Conservation (phyloP, 306 rosid genomes). For the Quercus cerris region DNA sequence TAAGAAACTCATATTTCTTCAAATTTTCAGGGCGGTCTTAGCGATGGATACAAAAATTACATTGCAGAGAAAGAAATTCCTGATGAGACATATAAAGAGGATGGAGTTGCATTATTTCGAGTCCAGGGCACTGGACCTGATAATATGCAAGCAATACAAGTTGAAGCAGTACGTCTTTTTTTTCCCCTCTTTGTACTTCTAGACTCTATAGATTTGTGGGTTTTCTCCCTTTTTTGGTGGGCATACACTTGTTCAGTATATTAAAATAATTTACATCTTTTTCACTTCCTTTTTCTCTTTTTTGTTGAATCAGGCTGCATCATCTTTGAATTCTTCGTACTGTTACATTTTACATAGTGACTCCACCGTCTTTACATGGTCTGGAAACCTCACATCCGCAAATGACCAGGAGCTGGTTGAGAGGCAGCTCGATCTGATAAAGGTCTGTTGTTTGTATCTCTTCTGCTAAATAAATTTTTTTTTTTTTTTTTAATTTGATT, state of each 20-base stretch:
- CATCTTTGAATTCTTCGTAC: slow-evolving; percentile 92
- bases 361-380: slow-evolving; percentile 69
- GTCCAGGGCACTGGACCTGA: slow-evolving; percentile 96
- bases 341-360: slow-evolving; percentile 79
- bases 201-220: background rate
- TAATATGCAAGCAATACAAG: slow-evolving; percentile 99
- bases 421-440: slow-evolving; percentile 88
- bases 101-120: slow-evolving; percentile 83
- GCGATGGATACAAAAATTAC: slow-evolving; percentile 76
- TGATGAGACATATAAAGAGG: slow-evolving; percentile 80
- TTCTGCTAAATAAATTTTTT: background rate
- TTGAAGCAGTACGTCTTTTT: slow-evolving; percentile 57
- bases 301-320: slow-evolving; percentile 57
- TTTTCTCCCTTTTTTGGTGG: background rate
- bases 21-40: slow-evolving; percentile 80
- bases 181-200: background rate
- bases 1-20: background rate
- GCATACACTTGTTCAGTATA: slow-evolving; percentile 15
- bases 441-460: slow-evolving; percentile 46
- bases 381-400: slow-evolving; percentile 66
- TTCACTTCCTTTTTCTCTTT: slow-evolving; percentile 10
- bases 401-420: slow-evolving; percentile 83
- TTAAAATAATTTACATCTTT: slow-evolving; percentile 7
- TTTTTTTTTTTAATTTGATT: background rate
- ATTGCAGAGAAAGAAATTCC: slow-evolving; percentile 63